Percentiles rank a stretch among this genome's conserved stretches.
Conservation (phyloP, 1,139 yeast genomes). For the Pichia sp. region DNA sequence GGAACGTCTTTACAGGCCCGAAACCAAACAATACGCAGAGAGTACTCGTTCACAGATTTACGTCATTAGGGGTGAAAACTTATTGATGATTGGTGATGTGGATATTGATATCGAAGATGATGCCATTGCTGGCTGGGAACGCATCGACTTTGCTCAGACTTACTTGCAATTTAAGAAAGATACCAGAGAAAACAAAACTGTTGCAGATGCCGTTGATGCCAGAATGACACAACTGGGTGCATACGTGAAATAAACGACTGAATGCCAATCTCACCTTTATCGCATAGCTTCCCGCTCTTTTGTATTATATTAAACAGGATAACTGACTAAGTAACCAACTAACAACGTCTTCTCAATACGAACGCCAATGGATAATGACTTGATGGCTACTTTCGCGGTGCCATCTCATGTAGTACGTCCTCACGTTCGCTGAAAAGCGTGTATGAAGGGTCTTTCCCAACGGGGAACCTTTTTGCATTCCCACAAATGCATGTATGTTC, state of each 20-base stretch:
- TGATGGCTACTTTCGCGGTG: neutral
- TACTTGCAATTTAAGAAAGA: conserved; percentile 1
- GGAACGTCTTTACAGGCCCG: conserved; percentile 69
- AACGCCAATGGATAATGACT: neutral
- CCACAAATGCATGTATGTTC: conserved; percentile 34
- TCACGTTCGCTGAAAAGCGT: conserved; percentile 25
- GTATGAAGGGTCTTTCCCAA: conserved; percentile 30
- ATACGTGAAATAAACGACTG: neutral
- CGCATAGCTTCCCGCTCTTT: neutral
- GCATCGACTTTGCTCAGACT: conserved; percentile 5
- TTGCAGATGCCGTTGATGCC: neutral
- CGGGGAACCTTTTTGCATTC: conserved; percentile 30
- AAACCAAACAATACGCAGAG: conserved; percentile 60
- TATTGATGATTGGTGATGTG: conserved; percentile 91
- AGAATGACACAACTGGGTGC: conserved; percentile 4
- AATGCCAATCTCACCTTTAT: neutral
- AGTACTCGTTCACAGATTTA: conserved; percentile 56
- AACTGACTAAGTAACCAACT: neutral
- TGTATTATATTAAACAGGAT: neutral
- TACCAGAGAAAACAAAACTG: neutral
- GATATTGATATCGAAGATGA: conserved; percentile 84
- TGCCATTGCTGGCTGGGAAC: conserved; percentile 32
- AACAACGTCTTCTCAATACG: neutral
- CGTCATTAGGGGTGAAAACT: conserved; percentile 94
- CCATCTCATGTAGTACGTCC: conserved; percentile 9